These are phyloP conservation scores for Cercospora janseana DNA, from an alignment of 2,329 filamentous ascomycete genomes.

Conservation along the genomic window DNA sequence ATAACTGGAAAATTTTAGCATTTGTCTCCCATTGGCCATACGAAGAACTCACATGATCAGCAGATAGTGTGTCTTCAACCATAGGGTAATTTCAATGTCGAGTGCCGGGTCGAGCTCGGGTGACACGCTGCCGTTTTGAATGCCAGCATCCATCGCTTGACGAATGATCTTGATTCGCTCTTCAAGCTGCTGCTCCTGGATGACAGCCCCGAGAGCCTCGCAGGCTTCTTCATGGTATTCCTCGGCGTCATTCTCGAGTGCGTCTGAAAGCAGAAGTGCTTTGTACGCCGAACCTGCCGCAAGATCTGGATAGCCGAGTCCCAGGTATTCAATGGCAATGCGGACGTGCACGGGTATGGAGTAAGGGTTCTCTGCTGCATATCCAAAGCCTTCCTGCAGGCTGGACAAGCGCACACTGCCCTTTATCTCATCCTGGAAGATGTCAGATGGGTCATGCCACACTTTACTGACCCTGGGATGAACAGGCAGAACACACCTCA, in stretches of 20 bases:
- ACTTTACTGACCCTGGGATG: too few species aligned
- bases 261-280: constrained; percentile 81
- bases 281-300: constrained; percentile 87
- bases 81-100: constrained; percentile 39
- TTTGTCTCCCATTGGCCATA: neutral
- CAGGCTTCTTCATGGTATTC: constrained; percentile 74
- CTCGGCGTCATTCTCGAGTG: constrained; percentile 71
- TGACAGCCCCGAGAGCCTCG: constrained; percentile 42
- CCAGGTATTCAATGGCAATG: constrained; percentile 68
- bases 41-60: constrained; percentile 25
- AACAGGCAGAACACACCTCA: constrained; percentile 27
- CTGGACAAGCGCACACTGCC: constrained; percentile 15
- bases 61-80: constrained; percentile 47
- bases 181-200: constrained; percentile 40
- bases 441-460: too few species aligned
- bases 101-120: constrained; percentile 26
- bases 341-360: constrained; percentile 41
- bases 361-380: constrained; percentile 23
- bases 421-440: constrained; percentile 14
- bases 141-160: constrained; percentile 24
- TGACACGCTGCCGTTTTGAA: constrained; percentile 17
- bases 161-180: constrained; percentile 36
- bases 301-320: constrained; percentile 83
- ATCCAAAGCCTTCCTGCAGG: constrained; percentile 17
- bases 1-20: constrained; percentile 23